These are phyloP conservation scores for Erysimum cheiranthoides DNA, from an alignment of 345 rosid genomes.

Conservation along the genomic window DNA sequence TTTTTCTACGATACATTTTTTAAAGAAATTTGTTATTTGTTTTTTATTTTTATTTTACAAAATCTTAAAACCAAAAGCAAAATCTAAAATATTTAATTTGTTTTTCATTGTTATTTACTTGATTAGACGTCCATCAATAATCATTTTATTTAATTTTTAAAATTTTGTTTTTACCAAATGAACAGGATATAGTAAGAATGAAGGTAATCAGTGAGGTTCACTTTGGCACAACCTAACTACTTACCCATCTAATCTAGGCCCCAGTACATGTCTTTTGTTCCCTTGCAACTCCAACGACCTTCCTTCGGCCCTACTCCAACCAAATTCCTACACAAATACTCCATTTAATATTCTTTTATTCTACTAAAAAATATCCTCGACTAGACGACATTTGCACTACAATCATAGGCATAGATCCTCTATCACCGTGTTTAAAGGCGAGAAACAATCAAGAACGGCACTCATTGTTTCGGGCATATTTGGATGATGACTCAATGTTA, in stretches of 20 bases:
- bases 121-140: not conserved
- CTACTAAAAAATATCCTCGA: not conserved
- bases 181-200: too few relatives aligned
- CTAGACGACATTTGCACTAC: not conserved
- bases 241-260: constrained; percentile 18
- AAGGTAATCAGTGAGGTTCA: constrained; percentile 7
- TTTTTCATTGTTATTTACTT: not conserved
- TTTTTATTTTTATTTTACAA: too few relatives aligned
- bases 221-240: constrained; percentile 28
- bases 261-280: constrained; percentile 13
- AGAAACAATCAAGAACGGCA: not conserved
- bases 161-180: too few relatives aligned
- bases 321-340: constrained; percentile 13
- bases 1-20: too few relatives aligned
- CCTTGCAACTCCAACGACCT: constrained; percentile 12
- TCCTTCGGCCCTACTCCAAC: constrained; percentile 30
- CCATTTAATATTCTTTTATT: not conserved
- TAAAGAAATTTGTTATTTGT: too few relatives aligned
- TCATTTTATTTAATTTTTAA: not conserved
- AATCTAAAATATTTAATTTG: not conserved
- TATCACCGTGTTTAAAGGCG: not conserved
- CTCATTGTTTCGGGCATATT: not conserved
- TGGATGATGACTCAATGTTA: not conserved
- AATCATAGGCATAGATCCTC: not conserved
- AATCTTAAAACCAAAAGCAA: too few relatives aligned